Evolutionary conservation across 352 stramenopile genomes (phyloP), one percentile per base, ranked within the genome.

Genomic region (Salisapilia sapeloensis): DNA sequence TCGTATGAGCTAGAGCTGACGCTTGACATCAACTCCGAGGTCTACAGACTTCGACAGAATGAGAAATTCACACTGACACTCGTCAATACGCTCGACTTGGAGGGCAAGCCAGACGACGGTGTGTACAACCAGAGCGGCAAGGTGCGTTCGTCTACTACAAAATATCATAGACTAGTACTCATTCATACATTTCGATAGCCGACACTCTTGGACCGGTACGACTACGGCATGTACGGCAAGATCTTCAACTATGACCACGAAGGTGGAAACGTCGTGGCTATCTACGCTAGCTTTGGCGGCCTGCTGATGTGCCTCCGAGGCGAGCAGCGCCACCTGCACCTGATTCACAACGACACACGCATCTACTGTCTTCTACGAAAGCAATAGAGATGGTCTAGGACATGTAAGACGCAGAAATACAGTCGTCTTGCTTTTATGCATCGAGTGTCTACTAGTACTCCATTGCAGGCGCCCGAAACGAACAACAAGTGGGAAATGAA

Each of bases 221-320:
- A 98, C 64, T 98, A 98, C 55, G 93, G 95, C 23, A 98, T 98
- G 92, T 96, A 97, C 62, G 94, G 94, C 47, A 92, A 95, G 44
- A 85, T 98, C 17, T 98, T 97, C 69, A 82, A 97, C 56, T 96
- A 97, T 48, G 75, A 93, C 44, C 92, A 97, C 57, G 75, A 95
- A 42, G 92, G 91, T 37, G 86, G 91, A 54, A 92, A 92, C 44
- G 77, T 81, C 40, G 78, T 96, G 23, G 67, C 84, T 18, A 94
- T 97, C 55, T 93, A 94, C 37, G 81, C 92, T 33, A 96, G 81
- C 38, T 99, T 96, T 61, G 94, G 94, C 36, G 94, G 94, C 22
- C 58, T 99, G 44, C 71, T 99, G 42, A 98, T 98, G 92, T 89
- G 87, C 50, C 63, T 99, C 45, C 92, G 86, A 20, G 93, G 93